Evolutionary conservation across 495 filamentous ascomycete species (phyloP).

Genomic region (Astrothelium macrocarpum): DNA sequence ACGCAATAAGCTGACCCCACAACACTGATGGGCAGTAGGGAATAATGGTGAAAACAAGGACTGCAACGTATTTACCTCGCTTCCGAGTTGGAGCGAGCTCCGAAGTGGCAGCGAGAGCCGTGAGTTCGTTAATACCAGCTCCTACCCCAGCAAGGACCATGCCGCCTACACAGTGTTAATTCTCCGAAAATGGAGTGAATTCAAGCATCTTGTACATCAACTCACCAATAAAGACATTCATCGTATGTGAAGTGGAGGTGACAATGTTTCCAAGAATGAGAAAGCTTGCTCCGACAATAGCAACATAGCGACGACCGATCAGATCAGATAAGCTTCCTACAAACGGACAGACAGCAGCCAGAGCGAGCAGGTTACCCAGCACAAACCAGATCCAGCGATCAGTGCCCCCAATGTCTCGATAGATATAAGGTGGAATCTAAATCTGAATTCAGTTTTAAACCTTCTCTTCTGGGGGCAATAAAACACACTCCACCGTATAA

Average conservation of each 20-base stretch:
- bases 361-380: constrained; percentile 55
- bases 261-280: constrained; percentile 59
- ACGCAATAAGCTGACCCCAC: constrained; percentile 60
- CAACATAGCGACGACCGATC: constrained; percentile 59
- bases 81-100: constrained; percentile 61
- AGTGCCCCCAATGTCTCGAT: constrained; percentile 53
- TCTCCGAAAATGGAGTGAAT: constrained; percentile 2
- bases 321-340: constrained; percentile 66
- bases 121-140: constrained; percentile 56
- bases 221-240: constrained; percentile 61
- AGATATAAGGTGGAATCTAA: constrained; percentile 49
- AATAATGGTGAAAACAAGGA: constrained; percentile 57
- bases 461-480: background rate
- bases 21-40: constrained; percentile 61
- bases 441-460: background rate
- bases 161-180: constrained; percentile 35
- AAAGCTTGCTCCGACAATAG: constrained; percentile 50
- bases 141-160: constrained; percentile 55
- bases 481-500: constrained; percentile 22
- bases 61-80: constrained; percentile 60
- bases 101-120: constrained; percentile 54
- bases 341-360: constrained; percentile 63
- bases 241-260: constrained; percentile 50
- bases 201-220: background rate
- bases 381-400: constrained; percentile 68